Evolutionary conservation across 306 rosid genomes (phyloP).

Genomic region (Ormosia emarginata): DNA sequence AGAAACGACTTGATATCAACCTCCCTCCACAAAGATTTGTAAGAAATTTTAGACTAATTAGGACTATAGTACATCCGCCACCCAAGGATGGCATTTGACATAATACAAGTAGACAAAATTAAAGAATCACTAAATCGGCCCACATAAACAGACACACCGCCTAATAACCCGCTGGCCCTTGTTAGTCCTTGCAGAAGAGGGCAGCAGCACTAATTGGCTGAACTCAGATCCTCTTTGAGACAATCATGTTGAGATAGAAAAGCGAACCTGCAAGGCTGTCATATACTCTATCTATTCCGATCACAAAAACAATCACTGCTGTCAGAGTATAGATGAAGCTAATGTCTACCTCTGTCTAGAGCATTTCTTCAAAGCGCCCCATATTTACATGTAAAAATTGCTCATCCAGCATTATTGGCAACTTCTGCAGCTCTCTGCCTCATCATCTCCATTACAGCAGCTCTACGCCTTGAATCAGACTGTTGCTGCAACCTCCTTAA

Average conservation of each 20-base stretch:
- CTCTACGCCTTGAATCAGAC: constrained; percentile 93
- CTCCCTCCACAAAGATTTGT: constrained; percentile 39
- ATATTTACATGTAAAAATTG: constrained; percentile 36
- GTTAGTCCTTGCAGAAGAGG: constrained; percentile 44
- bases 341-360: constrained; percentile 15
- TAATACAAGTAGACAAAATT: constrained; percentile 45
- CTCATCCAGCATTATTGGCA: constrained; percentile 69
- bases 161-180: constrained; percentile 30
- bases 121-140: constrained; percentile 60
- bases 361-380: constrained; percentile 24
- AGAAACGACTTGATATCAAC: constrained; percentile 20
- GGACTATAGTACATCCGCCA: constrained; percentile 58
- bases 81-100: constrained; percentile 37
- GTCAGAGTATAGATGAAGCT: constrained; percentile 32
- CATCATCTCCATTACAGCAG: constrained; percentile 99
- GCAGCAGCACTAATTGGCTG: constrained; percentile 24
- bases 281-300: constrained; percentile 38
- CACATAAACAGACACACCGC: constrained; percentile 19
- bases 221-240: constrained; percentile 24
- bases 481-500: constrained; percentile 94
- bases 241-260: constrained; percentile 9
- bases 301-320: constrained; percentile 24
- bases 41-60: constrained; percentile 35
- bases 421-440: constrained; percentile 99
- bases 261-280: constrained; percentile 38